Evolutionary conservation across 2,329 filamentous ascomycete species (phyloP).

Genomic region (Diaporthe helianthi): DNA sequence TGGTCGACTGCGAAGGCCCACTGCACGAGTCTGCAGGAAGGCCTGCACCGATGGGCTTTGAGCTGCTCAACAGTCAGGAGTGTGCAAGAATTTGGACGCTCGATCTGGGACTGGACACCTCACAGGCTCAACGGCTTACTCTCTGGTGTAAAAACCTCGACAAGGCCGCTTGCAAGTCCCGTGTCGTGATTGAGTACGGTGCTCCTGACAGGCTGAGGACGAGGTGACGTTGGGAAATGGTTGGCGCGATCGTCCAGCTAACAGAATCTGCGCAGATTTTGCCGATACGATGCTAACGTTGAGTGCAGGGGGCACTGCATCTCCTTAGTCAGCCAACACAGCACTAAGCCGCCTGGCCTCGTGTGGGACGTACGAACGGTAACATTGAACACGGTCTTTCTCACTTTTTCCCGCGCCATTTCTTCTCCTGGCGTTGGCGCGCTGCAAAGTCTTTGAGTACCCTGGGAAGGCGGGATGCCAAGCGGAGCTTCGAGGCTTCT

Average conservation of each 20-base stretch:
- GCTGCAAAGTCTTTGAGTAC: neutral
- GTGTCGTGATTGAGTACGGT: neutral
- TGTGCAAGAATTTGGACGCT: neutral
- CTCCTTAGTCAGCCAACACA: neutral
- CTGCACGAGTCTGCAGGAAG: too few species aligned
- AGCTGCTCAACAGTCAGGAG: neutral
- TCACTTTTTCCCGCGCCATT: neutral
- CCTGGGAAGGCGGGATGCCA: conserved; percentile 6
- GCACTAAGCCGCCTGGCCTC: neutral
- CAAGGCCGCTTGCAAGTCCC: neutral
- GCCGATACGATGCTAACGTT: neutral
- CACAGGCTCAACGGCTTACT: neutral
- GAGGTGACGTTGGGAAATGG: neutral
- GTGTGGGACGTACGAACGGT: neutral
- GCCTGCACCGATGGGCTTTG: neutral
- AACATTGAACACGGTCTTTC: neutral
- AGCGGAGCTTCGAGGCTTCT: neutral
- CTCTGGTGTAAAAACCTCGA: neutral
- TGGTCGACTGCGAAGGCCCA: neutral
- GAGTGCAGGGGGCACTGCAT: too few species aligned
- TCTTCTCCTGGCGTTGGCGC: neutral
- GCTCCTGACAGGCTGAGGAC: neutral
- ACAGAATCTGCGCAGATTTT: neutral
- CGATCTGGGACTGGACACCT: neutral
- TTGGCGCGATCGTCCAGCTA: neutral